Evolutionary conservation across 805 yeast species (phyloP), one percentile per base, ranked within the genome.

Genomic region (Candida easanensis): DNA sequence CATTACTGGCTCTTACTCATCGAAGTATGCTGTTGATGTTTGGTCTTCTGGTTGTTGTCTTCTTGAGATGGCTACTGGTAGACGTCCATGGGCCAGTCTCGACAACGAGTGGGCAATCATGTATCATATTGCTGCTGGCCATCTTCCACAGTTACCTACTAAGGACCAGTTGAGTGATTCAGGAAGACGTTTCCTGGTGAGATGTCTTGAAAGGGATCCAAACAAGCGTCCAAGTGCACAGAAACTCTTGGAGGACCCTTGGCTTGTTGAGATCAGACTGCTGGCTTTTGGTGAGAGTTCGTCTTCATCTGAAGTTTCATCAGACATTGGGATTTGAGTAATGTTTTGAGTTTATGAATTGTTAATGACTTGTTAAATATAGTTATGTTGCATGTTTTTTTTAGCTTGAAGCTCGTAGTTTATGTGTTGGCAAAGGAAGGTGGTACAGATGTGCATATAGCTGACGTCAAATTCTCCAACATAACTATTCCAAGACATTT

Each of bases 41-140:
- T 93, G 99, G 99, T 88, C 99, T 0, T 69, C 91, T 33, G 99
- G 99, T 4, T 93, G 99, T 64, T 91, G 96, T 64, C 85, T 93
- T 3, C 63, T 91, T 36, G 98, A 93, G 62, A 93, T 93, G 98
- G 88, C 91, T 2, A 90, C 98, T 0, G 99, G 99, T 13, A 73
- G 89, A 51, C 73, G 96, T 46, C 99, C 99, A 5, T 93, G 99
- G 99, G 85, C 95, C 14, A 86, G 88, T 62, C 70, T 89, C 48
- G 99, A 93, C 58, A 93, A 93, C 59, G 98, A 91, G 60, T 93
- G 95, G 95, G 97, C 98, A 2, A 87, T 93, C 39, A 91, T 93
- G 98, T 93, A 90, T 59, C 97, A 88, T 62, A 93, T 93, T 58
- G 98, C 97, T 0, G 95, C 96, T 3, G 96, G 97, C 1, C 93